Evolutionary conservation across 495 filamentous ascomycete species (phyloP).

Genomic region (Penicillium bialowiezense): DNA sequence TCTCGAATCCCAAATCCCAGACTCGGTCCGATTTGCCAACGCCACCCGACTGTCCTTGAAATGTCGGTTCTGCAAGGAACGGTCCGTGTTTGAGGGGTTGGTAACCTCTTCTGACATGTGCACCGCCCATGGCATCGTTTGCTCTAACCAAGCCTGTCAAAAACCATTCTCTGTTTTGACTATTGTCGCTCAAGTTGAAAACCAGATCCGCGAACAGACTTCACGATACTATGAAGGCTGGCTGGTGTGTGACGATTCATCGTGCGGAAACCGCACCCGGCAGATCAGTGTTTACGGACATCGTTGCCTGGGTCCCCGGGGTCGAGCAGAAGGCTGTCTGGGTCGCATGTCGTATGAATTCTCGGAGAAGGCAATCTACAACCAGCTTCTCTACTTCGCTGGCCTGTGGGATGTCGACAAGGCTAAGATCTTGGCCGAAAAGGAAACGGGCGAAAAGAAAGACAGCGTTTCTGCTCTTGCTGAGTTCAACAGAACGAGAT

Average conservation of each 20-base stretch:
- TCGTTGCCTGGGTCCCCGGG: slow-evolving; percentile 82
- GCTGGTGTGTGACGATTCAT: slow-evolving; percentile 84
- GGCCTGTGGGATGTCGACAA: slow-evolving; percentile 87
- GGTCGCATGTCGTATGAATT: slow-evolving; percentile 88
- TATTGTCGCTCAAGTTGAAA: slow-evolving; percentile 81
- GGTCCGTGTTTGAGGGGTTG: slow-evolving; percentile 74
- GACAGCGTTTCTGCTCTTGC: slow-evolving; percentile 69
- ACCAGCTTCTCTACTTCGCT: slow-evolving; percentile 87
- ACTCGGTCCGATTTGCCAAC: slow-evolving; percentile 75
- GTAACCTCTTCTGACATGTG: slow-evolving; percentile 53
- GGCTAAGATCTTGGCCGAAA: slow-evolving; percentile 53
- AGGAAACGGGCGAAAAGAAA: slow-evolving; percentile 43
- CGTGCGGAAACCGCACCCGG: slow-evolving; percentile 82
- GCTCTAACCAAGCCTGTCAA: slow-evolving; percentile 59
- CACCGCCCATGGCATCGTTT: slow-evolving; percentile 70
- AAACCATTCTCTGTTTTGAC: slow-evolving; percentile 65
- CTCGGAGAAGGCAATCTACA: slow-evolving; percentile 86
- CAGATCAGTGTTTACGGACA: slow-evolving; percentile 91
- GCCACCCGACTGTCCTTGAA: slow-evolving; percentile 70
- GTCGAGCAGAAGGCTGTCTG: slow-evolving; percentile 75
- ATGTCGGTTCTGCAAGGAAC: slow-evolving; percentile 74
- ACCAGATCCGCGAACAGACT: slow-evolving; percentile 71
- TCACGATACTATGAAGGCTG: slow-evolving; percentile 88
- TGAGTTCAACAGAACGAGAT: slow-evolving; percentile 74
- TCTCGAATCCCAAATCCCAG: slow-evolving; percentile 90